Percentiles rank a stretch among this genome's conserved stretches.
Conservation (phyloP, 2,329 filamentous ascomycete genomes). For the Paraphoma sp. region DNA sequence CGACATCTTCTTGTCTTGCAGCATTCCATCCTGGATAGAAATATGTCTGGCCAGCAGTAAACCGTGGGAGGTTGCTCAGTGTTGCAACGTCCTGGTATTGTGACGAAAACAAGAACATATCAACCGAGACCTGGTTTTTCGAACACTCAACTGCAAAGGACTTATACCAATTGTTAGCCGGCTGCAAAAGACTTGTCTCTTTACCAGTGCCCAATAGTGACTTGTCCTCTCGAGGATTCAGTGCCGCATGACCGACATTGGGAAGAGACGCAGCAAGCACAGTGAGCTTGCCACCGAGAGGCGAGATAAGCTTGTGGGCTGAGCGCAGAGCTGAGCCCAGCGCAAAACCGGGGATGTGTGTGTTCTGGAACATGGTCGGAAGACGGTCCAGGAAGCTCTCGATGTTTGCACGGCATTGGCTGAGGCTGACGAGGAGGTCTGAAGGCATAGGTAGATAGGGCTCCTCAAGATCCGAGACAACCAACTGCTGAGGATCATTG, state of each 20-base stretch:
- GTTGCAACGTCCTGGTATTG: conserved; percentile 91
- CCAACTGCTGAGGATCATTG: conserved; percentile 86
- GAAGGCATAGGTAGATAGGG: conserved; percentile 94
- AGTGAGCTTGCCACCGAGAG: conserved; percentile 92
- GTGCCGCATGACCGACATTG: conserved; percentile 86
- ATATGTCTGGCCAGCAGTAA: conserved; percentile 97
- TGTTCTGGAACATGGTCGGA: conserved; percentile 96
- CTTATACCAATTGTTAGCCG: conserved; percentile 97
- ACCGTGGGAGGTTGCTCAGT: conserved; percentile 91
- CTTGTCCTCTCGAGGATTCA: conserved; percentile 92
- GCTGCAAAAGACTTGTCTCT: conserved; percentile 86
- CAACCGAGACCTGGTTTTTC: conserved; percentile 95
- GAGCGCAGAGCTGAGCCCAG: conserved; percentile 94
- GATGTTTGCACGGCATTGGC: conserved; percentile 87
- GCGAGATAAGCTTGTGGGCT: conserved; percentile 93
- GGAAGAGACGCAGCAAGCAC: conserved; percentile 90
- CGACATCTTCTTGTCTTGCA: conserved; percentile 88
- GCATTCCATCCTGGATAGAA: conserved; percentile 99
- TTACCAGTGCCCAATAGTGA: conserved; percentile 93
- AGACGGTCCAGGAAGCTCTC: conserved; percentile 90
- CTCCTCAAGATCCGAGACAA: conserved; percentile 93
- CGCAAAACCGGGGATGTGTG: conserved; percentile 85
- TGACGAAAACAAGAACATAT: conserved; percentile 47
- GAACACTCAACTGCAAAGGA: conserved; percentile 98
- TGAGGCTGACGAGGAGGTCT: conserved; percentile 87